Conservation (phyloP, 139 green algal genomes). For the Pycnococcus provasolii region DNA sequence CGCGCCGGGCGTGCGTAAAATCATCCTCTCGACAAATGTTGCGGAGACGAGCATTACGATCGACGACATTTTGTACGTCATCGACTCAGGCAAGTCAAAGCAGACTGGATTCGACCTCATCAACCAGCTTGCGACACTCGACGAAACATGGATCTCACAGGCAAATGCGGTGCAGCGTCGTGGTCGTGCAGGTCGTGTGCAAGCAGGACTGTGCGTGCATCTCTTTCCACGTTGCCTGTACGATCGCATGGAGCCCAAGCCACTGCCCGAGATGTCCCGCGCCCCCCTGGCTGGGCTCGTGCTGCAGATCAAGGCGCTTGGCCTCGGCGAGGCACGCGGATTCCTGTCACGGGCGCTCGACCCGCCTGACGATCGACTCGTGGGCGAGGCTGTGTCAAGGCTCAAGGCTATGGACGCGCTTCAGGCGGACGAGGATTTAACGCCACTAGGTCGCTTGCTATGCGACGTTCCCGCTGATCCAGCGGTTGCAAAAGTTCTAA, state of each 20-base stretch:
- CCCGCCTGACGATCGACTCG: constrained; percentile 3
- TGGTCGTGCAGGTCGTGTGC: constrained; percentile 85
- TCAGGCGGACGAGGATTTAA: constrained; percentile 30
- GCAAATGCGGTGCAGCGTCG: constrained; percentile 79
- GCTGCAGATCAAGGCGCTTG: constrained; percentile 33
- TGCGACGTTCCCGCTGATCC: constrained; percentile 32
- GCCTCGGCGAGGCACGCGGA: constrained; percentile 2
- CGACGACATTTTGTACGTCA: constrained; percentile 96
- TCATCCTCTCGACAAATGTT: constrained; percentile 97
- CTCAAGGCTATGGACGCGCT: constrained; percentile 28
- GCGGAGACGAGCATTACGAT: constrained; percentile 97
- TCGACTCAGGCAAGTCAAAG: constrained; percentile 76
- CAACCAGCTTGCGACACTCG: constrained; percentile 89
- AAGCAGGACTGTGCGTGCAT: constrained; percentile 94
- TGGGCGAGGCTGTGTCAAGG: background rate
- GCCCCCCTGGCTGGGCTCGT: constrained; percentile 42
- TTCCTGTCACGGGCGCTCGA: constrained; percentile 22
- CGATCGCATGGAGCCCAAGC: background rate
- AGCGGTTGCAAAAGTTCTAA: constrained; percentile 37
- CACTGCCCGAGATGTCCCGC: constrained; percentile 80
- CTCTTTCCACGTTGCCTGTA: constrained; percentile 74
- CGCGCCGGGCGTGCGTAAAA: constrained; percentile 29
- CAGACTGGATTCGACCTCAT: constrained; percentile 65
- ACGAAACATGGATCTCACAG: constrained; percentile 87
- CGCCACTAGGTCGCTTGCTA: constrained; percentile 29